Evolutionary conservation across 805 yeast species (phyloP), one percentile per base, ranked within the genome.

Genomic region (Cyberlindnera nakhonratchasimensis): DNA sequence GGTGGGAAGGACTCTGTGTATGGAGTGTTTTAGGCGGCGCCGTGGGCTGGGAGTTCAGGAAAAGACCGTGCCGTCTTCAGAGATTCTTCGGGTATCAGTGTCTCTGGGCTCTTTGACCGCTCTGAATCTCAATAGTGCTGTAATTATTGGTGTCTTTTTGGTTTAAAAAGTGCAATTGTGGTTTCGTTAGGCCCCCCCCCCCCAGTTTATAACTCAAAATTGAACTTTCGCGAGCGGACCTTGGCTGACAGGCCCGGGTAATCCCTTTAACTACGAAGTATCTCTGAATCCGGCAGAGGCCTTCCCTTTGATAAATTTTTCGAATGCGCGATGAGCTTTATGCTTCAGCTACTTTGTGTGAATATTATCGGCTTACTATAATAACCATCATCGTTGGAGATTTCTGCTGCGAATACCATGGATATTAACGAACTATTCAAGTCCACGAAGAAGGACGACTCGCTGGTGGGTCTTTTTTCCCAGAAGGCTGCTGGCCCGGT

Each of bases 401-500:
- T n/a, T n/a, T n/a, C n/a, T 19, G 9, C 19, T 6, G 14, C 10
- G 11, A 17, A 25, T 14, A 34, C n/a, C 7, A 61, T 61, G 65
- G 57, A 64, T 24, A 45, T 67, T 34, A 52, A 53, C 40, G 58
- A 54, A 25, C 49, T 69, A 12, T 69, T 69, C 48, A 59, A 58
- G 16, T 55, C 53, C 21, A 49, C 59, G 10, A 48, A 52, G 34
- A 62, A 61, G 29, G 58, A 63, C 18, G 67, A 64, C 20, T 51
- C 65, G 9, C 48, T 53, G n/a, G 58, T 64, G 11, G 56, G 57
- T 22, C 50, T 64, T 23, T 62, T 75, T 41, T 66, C 71, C 42
- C 51, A 65, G 25, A 59, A 61, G 34, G 59, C 70, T 11, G 53
- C 72, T 21, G 78, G 76, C 17, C 79, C 81, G 12, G 70, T 81